Conservation (phyloP, 108 stramenopile species). For the Pseudonitzschia delicatissima region DNA sequence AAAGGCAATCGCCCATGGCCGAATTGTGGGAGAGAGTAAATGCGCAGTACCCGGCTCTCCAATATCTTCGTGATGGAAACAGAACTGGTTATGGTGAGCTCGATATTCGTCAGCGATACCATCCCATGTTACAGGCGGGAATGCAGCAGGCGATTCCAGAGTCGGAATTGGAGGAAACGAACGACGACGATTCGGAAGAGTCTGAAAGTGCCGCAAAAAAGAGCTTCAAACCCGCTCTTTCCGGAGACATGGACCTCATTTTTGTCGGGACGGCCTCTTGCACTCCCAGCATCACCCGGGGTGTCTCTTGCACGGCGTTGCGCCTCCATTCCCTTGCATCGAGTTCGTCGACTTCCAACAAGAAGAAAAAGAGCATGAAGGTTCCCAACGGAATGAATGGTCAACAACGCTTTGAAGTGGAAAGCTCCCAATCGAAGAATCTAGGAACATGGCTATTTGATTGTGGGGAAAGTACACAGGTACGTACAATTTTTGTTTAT, state of each 20-base stretch:
- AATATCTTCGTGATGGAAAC: constrained; percentile 11
- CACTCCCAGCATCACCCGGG: constrained; percentile 80
- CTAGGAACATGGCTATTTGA: constrained; percentile 92
- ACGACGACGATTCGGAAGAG: not conserved
- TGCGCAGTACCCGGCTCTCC: not conserved
- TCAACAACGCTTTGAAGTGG: not conserved
- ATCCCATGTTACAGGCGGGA: constrained; percentile 48
- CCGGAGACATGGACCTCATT: constrained; percentile 80
- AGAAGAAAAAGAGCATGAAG: not conserved
- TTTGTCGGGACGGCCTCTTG: constrained; percentile 94
- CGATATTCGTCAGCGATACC: constrained; percentile 58
- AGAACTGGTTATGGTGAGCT: constrained; percentile 35
- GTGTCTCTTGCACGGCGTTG: constrained; percentile 86
- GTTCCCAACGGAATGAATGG: not conserved
- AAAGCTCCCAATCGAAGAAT: constrained; percentile 1
- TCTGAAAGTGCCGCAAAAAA: constrained; percentile 13
- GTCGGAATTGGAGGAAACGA: not conserved
- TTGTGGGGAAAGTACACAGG: constrained; percentile 93
- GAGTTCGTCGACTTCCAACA: constrained; percentile 2
- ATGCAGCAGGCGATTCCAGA: not conserved
- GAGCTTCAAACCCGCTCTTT: constrained; percentile 18
- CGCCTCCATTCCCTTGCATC: constrained; percentile 26
- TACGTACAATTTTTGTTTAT: constrained; percentile 31
- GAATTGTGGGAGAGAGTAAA: not conserved
- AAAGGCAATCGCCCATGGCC: not conserved